These are phyloP conservation scores for Monilinia vaccinii-corymbosi DNA, from an alignment of 2,329 filamentous ascomycete genomes.

Conservation along the genomic window DNA sequence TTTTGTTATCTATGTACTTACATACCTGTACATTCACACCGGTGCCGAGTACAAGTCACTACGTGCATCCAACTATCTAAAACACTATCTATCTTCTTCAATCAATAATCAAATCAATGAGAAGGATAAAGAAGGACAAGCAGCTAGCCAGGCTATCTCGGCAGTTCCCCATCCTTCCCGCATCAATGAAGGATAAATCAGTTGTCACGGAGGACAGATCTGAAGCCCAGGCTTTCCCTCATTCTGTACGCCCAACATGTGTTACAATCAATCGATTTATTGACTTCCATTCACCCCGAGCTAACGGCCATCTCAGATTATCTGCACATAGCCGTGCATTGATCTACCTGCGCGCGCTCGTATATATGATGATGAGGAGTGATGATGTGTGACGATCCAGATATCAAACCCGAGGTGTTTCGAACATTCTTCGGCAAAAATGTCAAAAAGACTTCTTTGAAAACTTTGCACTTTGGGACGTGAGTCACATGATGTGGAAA, in stretches of 20 bases:
- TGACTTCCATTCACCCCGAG: not conserved
- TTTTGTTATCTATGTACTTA: no score
- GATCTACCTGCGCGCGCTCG: not conserved
- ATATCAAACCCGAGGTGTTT: not conserved
- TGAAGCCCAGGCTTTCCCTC: not conserved
- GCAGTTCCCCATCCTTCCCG: no score
- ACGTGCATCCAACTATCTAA: no score
- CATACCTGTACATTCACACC: no score
- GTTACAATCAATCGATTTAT: not conserved
- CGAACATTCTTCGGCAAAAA: not conserved
- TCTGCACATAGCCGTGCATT: slow-evolving; percentile 3
- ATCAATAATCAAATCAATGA: no score
- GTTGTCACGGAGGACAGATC: not conserved
- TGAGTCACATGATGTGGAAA: no score
- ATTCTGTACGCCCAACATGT: not conserved
- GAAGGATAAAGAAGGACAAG: no score
- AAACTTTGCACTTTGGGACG: slow-evolving; percentile 15
- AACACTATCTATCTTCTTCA: no score
- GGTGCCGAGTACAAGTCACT: no score
- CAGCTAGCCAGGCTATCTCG: no score
- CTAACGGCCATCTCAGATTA: not conserved
- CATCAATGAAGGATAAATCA: no score
- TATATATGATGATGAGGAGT: no score
- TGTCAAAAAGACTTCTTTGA: not conserved
- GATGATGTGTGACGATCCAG: not conserved